Percentiles rank a stretch among this genome's conserved stretches.
phyloP scores from a whole-genome alignment of 441 rosid genomes.

The Gossypium gossypioides region DNA sequence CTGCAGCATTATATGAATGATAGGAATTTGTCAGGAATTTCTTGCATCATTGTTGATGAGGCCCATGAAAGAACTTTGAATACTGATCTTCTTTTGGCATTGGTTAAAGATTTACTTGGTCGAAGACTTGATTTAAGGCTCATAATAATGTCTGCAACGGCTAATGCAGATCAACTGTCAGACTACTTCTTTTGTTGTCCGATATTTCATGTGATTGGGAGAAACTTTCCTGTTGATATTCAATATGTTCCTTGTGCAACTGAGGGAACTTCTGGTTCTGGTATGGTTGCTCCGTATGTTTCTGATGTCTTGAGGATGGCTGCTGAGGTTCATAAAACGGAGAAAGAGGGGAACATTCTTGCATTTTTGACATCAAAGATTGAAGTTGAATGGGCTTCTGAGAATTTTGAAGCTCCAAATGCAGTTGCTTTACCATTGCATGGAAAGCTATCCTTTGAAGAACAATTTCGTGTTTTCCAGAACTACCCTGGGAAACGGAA shows the following conservation, averaged over 20 bases:
- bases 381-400: conserved; percentile 94
- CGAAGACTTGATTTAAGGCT: conserved; percentile 57
- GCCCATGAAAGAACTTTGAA: conserved; percentile 95
- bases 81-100: conserved; percentile 80
- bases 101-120: conserved; percentile 51
- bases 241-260: conserved; percentile 42
- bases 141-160: conserved; percentile 92
- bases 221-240: conserved; percentile 73
- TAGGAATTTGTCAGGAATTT: conserved; percentile 58
- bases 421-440: conserved; percentile 70
- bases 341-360: conserved; percentile 73
- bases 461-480: conserved; percentile 58
- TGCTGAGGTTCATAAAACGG: conserved; percentile 40
- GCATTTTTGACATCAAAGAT: conserved; percentile 84
- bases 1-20: conserved; percentile 69
- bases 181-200: conserved; percentile 57
- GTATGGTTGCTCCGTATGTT: conserved; percentile 52
- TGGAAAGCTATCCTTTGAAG: conserved; percentile 70
- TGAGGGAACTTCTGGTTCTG: conserved; percentile 30
- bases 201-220: conserved; percentile 50
- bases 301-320: conserved; percentile 55
- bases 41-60: conserved; percentile 78
- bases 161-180: conserved; percentile 65
- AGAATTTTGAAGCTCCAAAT: conserved; percentile 49
- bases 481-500: conserved; percentile 56